Percentiles rank a stretch among this genome's conserved stretches.
phyloP scores from a whole-genome alignment of 768 basidiomycete species.

The Mycena vulgaris region DNA sequence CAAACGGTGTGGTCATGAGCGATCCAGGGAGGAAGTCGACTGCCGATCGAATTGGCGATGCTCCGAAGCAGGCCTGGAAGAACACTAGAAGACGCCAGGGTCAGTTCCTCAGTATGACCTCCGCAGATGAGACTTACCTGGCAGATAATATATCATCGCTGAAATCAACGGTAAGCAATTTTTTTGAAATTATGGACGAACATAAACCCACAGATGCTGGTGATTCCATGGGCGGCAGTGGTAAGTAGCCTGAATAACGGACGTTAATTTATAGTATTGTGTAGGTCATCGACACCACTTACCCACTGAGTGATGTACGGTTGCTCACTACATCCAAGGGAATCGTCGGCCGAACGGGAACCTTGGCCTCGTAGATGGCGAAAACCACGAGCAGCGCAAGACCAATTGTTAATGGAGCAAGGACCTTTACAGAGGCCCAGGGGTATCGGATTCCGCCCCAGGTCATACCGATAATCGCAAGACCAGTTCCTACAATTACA shows the following conservation, averaged over 20 bases:
- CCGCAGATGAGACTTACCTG: slow-evolving; percentile 30
- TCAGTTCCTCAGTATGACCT: neutral
- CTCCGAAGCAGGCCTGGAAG: slow-evolving; percentile 60
- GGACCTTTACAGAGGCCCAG: slow-evolving; percentile 54
- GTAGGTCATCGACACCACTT: slow-evolving; percentile 19
- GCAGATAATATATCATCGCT: slow-evolving; percentile 50
- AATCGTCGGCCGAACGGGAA: slow-evolving; percentile 39
- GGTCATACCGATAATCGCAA: slow-evolving; percentile 53
- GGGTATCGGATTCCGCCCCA: slow-evolving; percentile 55
- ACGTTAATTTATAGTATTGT: neutral
- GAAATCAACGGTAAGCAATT: slow-evolving; percentile 20
- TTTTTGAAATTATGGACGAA: neutral
- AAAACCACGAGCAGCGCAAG: slow-evolving; percentile 46
- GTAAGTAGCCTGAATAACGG: slow-evolving; percentile 48
- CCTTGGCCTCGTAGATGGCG: slow-evolving; percentile 44
- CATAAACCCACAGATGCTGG: slow-evolving; percentile 37
- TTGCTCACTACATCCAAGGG: slow-evolving; percentile 51
- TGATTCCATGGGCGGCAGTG: slow-evolving; percentile 41
- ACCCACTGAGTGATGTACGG: slow-evolving; percentile 56
- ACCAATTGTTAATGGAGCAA: slow-evolving; percentile 58
- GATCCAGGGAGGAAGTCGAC: slow-evolving; percentile 52
- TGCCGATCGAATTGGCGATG: slow-evolving; percentile 53
- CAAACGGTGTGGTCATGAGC: slow-evolving; percentile 54
- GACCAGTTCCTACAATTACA: slow-evolving; percentile 47
- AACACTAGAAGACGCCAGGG: slow-evolving; percentile 44